Percentiles rank a stretch among this genome's conserved stretches.
These are phyloP conservation scores for Cutaneotrichosporon sp. DNA, from an alignment of 1,284 basidiomycete species.

Conservation along the genomic window DNA sequence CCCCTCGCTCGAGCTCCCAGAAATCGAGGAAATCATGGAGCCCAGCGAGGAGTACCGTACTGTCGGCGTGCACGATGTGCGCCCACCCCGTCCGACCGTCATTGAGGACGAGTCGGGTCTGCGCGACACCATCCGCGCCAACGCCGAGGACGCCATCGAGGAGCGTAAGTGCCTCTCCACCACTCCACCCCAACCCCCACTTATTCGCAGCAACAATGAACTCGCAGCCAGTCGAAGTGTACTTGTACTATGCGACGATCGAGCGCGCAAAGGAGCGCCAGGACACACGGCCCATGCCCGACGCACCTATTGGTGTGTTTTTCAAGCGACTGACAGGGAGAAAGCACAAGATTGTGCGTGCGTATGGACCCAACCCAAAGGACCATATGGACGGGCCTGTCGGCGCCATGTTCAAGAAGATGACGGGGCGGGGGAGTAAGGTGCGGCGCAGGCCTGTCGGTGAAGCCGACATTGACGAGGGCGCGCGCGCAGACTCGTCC, in stretches of 20 bases:
- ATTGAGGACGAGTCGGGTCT: not conserved
- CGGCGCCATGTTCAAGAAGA: not conserved
- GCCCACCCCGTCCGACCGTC: too few species aligned
- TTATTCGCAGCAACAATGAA: conserved; percentile 14
- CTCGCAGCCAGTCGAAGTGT: conserved; percentile 17
- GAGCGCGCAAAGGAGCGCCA: conserved; percentile 15
- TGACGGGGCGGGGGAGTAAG: not conserved
- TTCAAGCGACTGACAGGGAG: conserved; percentile 9
- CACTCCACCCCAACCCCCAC: not conserved
- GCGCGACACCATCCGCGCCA: not conserved
- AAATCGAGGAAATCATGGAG: not conserved
- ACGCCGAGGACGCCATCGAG: conserved; percentile 11
- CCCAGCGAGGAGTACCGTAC: too few species aligned
- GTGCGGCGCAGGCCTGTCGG: not conserved
- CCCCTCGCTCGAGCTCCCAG: not conserved
- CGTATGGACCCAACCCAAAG: not conserved
- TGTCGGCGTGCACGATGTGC: too few species aligned
- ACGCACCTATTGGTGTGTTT: conserved; percentile 12
- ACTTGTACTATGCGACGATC: conserved; percentile 16
- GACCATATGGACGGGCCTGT: not conserved
- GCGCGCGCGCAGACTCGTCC: not conserved
- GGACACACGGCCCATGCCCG: conserved; percentile 18
- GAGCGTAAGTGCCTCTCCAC: conserved; percentile 7
- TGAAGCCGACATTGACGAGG: too few species aligned
- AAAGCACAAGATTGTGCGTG: conserved; percentile 1